These are phyloP conservation scores for Cercospora canescens DNA, from an alignment of 2,329 filamentous ascomycete genomes.

Conservation along the genomic window DNA sequence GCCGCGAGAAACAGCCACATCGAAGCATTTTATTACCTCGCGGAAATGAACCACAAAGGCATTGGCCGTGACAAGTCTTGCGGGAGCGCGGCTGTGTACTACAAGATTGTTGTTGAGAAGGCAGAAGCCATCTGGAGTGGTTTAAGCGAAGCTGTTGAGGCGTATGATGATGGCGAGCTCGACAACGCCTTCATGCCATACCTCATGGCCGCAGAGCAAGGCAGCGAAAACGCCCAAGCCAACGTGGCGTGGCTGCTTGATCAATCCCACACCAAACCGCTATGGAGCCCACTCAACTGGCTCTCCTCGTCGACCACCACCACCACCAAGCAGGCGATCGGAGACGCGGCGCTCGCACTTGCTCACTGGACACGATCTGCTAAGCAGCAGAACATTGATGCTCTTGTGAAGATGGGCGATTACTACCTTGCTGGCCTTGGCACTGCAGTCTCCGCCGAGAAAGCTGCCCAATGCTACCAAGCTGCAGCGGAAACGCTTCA, in stretches of 20 bases:
- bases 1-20: conserved; percentile 80
- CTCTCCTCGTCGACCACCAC: conserved; percentile 17
- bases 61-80: conserved; percentile 80
- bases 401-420: conserved; percentile 96
- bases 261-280: conserved; percentile 42
- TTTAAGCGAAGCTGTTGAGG: conserved; percentile 79
- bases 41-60: conserved; percentile 79
- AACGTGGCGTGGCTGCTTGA: conserved; percentile 89
- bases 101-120: conserved; percentile 86
- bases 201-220: conserved; percentile 87
- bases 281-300: conserved; percentile 21
- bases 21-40: conserved; percentile 89
- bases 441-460: conserved; percentile 63
- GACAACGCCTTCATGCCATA: conserved; percentile 79
- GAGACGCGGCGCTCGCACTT: conserved; percentile 68
- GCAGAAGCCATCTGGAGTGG: conserved; percentile 83
- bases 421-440: conserved; percentile 89
- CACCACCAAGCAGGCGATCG: conserved; percentile 45
- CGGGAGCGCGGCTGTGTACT: conserved; percentile 74
- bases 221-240: conserved; percentile 84
- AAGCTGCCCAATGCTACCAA: conserved; percentile 90
- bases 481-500: conserved; percentile 88
- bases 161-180: conserved; percentile 75
- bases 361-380: conserved; percentile 96
- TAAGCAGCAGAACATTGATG: conserved; percentile 89